Base-by-base conservation (phyloP, 2,329 filamentous ascomycete genomes). In the Fusarium buxicola region DNA sequence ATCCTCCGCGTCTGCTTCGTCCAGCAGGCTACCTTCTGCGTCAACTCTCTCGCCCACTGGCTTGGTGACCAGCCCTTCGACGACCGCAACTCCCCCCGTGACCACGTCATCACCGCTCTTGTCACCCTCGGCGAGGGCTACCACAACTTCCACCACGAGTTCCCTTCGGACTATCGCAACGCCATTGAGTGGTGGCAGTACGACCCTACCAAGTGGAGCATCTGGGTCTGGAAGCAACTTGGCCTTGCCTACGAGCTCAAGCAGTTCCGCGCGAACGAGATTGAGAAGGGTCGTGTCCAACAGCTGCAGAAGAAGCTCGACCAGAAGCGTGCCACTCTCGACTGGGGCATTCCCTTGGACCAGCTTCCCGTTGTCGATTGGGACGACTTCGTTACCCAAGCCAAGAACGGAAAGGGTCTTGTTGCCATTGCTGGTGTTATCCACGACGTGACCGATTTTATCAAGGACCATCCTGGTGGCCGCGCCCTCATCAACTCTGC, bases 121-220 rank as follows among this genome's bases (percentile, higher is more conserved):
- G 89, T 92, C 69, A 96, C 92, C 38, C 89, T 96, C 18, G 92
- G 92, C 44, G 92, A 94, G 80, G 92, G 92, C 27, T 96, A 96
- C 82, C 92, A 96, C 85, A 96, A 96, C 85, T 96, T 96, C 85
- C 92, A 96, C 81, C 92, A 96, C 84, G 92, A 96, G 78, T 96
- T 96, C 80, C 92, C 92, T 51, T 94, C 91, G 10, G 92, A 96
- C 78, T 96, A 95, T 86, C 91, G 92, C 75, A 96, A 96, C 76
- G 92, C 92, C 61, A 94, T 95, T 69, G 84, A 92, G 78, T 96
- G 92, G 92, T 90, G 88, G 81, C 92, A 96, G 75, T 96, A 96
- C 73, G 92, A 96, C 76, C 92, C 92, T 41, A 96, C 92, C 76
- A 96, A 96, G 82, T 95, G 92, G 92, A 85, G 81, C 74, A 96